Evolutionary conservation across 441 rosid species (phyloP).

Genomic region (Brassica balearica): DNA sequence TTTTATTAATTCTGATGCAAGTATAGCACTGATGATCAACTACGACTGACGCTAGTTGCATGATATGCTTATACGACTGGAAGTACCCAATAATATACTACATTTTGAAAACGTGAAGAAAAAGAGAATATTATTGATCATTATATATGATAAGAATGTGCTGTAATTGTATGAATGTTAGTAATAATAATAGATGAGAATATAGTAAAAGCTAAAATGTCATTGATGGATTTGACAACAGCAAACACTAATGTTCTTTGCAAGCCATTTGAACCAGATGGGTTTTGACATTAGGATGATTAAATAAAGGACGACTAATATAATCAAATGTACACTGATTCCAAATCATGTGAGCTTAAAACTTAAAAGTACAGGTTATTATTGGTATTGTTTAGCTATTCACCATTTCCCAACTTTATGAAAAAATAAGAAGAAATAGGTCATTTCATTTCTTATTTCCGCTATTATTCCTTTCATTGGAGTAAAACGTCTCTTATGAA

Average conservation of each 20-base stretch:
- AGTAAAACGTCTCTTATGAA: neutral
- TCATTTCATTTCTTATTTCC: neutral
- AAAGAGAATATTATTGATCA: constrained; percentile 45
- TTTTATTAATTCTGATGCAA: constrained; percentile 11
- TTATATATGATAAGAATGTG: constrained; percentile 30
- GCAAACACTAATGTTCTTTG: constrained; percentile 26
- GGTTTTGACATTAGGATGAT: constrained; percentile 25
- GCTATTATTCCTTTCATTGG: neutral
- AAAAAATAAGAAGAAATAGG: neutral
- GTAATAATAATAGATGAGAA: constrained; percentile 39
- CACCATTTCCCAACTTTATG: neutral
- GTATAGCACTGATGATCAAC: constrained; percentile 2
- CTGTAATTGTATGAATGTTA: constrained; percentile 22
- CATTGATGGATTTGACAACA: constrained; percentile 33
- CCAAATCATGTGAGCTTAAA: neutral
- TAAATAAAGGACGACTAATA: neutral
- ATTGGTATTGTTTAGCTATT: neutral
- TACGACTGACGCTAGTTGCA: constrained; percentile 14
- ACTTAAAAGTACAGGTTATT: neutral
- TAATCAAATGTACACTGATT: constrained; percentile 5
- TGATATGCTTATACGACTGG: constrained; percentile 30
- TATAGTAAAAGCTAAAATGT: constrained; percentile 33
- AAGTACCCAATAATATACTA: constrained; percentile 17
- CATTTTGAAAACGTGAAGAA: constrained; percentile 35
- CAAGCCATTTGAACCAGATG: constrained; percentile 24